Percentiles rank a stretch among this genome's conserved stretches.
Evolutionary conservation across 2,329 filamentous ascomycete genomes (phyloP).

Genomic region (Botrytis fragariae): DNA sequence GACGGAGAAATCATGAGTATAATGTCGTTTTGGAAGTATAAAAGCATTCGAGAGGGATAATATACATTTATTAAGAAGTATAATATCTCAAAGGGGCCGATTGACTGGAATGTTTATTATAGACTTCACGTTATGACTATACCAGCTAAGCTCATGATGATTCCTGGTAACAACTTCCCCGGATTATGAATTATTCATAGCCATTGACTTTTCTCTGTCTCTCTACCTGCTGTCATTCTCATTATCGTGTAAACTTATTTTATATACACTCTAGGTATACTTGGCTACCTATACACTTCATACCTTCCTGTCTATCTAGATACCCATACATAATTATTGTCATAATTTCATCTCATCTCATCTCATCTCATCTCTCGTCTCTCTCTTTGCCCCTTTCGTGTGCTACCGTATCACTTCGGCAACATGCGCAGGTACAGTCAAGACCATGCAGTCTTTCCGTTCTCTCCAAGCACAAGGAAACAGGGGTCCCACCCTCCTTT

Average conservation of each 20-base stretch:
- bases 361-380: not conserved
- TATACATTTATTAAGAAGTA: too few species aligned
- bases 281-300: not conserved
- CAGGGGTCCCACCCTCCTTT: not conserved
- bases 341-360: not conserved
- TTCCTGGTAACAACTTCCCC: not conserved
- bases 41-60: not conserved
- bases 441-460: constrained; percentile 2
- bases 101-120: not conserved
- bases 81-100: not conserved
- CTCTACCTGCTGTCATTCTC: not conserved
- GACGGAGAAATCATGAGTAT: not conserved
- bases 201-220: not conserved
- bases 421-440: not conserved
- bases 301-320: too few species aligned
- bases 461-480: not conserved
- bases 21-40: not conserved
- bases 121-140: not conserved
- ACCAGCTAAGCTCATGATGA: not conserved
- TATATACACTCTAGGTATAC: not conserved
- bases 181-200: not conserved
- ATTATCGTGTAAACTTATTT: not conserved
- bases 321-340: too few species aligned
- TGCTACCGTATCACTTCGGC: not conserved
- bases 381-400: not conserved